Evolutionary conservation across 1,139 yeast genomes (phyloP).

Genomic region (Pichia sp.): DNA sequence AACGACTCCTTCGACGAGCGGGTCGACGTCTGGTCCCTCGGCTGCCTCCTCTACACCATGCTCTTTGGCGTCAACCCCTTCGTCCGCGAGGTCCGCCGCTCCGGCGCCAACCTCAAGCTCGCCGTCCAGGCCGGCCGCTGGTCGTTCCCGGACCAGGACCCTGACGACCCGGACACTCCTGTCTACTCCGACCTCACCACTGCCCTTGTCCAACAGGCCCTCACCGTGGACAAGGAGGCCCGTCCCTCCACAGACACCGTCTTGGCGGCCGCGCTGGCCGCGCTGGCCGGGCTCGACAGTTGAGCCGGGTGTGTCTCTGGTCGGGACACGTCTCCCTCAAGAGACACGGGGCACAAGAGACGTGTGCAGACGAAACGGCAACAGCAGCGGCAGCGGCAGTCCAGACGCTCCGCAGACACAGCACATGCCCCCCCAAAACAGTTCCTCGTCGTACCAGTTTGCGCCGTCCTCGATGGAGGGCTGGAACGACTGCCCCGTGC

Average conservation of each 20-base stretch:
- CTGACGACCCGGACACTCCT: neutral
- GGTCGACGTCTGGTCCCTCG: slow-evolving; percentile 88
- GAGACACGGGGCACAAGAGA: no score
- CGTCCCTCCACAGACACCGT: neutral
- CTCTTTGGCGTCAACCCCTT: slow-evolving; percentile 83
- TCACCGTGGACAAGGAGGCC: neutral
- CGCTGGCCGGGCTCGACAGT: neutral
- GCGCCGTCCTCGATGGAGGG: slow-evolving; percentile 20
- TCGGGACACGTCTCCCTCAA: neutral
- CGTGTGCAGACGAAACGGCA: no score
- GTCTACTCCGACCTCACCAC: neutral
- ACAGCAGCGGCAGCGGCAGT: neutral
- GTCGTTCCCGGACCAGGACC: slow-evolving; percentile 46
- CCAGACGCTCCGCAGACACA: neutral
- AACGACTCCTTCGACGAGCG: slow-evolving; percentile 61
- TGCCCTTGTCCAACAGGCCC: neutral
- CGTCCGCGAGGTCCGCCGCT: slow-evolving; percentile 72
- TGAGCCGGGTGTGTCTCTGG: neutral
- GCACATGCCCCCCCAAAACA: neutral
- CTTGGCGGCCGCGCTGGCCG: neutral
- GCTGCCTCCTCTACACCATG: slow-evolving; percentile 74
- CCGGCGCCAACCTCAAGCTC: slow-evolving; percentile 76
- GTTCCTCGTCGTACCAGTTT: slow-evolving; percentile 13
- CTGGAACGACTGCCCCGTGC: slow-evolving; percentile 26
- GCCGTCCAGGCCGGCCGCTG: slow-evolving; percentile 74